These are phyloP conservation scores for Cladorrhinum sp. DNA, from an alignment of 2,329 filamentous ascomycete genomes.

Conservation along the genomic window DNA sequence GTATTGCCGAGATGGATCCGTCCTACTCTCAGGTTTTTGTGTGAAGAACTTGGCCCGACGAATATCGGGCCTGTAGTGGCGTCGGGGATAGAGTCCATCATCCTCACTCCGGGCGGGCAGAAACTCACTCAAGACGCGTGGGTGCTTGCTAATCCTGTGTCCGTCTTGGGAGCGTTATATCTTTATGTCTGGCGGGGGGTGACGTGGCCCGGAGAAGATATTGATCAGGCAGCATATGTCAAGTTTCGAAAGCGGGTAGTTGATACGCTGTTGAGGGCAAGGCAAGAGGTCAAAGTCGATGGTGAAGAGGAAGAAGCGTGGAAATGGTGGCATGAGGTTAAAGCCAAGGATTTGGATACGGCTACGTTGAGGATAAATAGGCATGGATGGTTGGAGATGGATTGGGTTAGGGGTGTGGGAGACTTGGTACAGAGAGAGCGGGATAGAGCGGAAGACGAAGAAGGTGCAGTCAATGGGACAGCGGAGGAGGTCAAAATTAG, in stretches of 20 bases:
- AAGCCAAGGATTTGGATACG: slow-evolving; percentile 55
- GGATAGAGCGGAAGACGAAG: slow-evolving; percentile 22
- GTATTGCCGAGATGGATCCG: slow-evolving; percentile 65
- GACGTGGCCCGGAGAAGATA: slow-evolving; percentile 35
- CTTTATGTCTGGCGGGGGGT: slow-evolving; percentile 57
- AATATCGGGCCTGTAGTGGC: slow-evolving; percentile 69
- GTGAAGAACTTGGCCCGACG: slow-evolving; percentile 58
- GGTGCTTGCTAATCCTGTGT: slow-evolving; percentile 47
- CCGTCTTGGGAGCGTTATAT: slow-evolving; percentile 58
- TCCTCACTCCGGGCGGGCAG: slow-evolving; percentile 39
- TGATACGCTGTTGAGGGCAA: slow-evolving; percentile 41
- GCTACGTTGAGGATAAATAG: slow-evolving; percentile 60
- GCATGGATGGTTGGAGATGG: slow-evolving; percentile 53
- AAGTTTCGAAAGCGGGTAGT: slow-evolving; percentile 47
- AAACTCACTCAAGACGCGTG: slow-evolving; percentile 46
- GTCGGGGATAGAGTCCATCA: slow-evolving; percentile 64
- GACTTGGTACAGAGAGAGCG: slow-evolving; percentile 46
- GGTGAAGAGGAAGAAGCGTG: slow-evolving; percentile 42
- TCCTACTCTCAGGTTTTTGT: slow-evolving; percentile 63
- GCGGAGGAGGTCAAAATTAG: slow-evolving; percentile 45
- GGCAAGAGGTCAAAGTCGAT: slow-evolving; percentile 40
- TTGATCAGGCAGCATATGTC: slow-evolving; percentile 45
- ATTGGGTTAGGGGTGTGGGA: slow-evolving; percentile 62
- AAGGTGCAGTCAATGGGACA: slow-evolving; percentile 34
- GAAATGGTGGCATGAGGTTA: slow-evolving; percentile 51